These are phyloP conservation scores for Malassezia sp. DNA, from an alignment of 1,284 basidiomycete species.

Conservation along the genomic window DNA sequence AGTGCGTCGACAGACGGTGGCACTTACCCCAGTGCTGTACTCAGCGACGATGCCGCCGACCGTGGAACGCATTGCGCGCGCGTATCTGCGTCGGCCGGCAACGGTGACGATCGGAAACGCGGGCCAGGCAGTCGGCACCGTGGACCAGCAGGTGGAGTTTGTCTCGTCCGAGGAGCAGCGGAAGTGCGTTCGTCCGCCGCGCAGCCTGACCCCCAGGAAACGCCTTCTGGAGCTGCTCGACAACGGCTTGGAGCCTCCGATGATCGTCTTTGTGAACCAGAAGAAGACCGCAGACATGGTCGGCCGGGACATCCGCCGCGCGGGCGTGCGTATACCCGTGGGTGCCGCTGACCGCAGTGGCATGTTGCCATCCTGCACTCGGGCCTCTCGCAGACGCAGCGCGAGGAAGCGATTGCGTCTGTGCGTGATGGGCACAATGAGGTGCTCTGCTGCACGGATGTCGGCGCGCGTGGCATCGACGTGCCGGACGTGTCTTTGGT, in stretches of 20 bases:
- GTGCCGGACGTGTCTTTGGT: conserved; percentile 90
- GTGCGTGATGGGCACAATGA: conserved; percentile 73
- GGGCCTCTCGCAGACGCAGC: conserved; percentile 91
- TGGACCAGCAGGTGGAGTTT: conserved; percentile 92
- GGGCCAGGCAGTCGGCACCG: conserved; percentile 90
- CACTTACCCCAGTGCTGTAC: conserved; percentile 80
- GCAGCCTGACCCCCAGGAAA: too few species aligned
- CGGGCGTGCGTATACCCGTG: too few species aligned
- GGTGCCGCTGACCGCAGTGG: too few species aligned
- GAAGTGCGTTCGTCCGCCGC: too few species aligned
- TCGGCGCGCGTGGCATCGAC: conserved; percentile 96
- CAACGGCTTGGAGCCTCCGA: conserved; percentile 70
- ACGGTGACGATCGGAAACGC: conserved; percentile 95
- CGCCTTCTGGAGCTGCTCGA: conserved; percentile 81
- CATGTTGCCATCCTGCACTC: conserved; percentile 81
- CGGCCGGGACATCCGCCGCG: conserved; percentile 74
- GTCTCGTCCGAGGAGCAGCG: conserved; percentile 84
- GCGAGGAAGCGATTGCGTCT: conserved; percentile 77
- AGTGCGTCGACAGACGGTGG: too few species aligned
- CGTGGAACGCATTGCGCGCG: conserved; percentile 83
- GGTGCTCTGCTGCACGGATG: conserved; percentile 84
- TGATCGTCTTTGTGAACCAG: conserved; percentile 98
- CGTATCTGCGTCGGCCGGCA: conserved; percentile 82
- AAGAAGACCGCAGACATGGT: conserved; percentile 98
- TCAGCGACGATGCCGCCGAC: conserved; percentile 96